Evolutionary conservation across 805 yeast species (phyloP).

Genomic region (Myxozyma monticola): DNA sequence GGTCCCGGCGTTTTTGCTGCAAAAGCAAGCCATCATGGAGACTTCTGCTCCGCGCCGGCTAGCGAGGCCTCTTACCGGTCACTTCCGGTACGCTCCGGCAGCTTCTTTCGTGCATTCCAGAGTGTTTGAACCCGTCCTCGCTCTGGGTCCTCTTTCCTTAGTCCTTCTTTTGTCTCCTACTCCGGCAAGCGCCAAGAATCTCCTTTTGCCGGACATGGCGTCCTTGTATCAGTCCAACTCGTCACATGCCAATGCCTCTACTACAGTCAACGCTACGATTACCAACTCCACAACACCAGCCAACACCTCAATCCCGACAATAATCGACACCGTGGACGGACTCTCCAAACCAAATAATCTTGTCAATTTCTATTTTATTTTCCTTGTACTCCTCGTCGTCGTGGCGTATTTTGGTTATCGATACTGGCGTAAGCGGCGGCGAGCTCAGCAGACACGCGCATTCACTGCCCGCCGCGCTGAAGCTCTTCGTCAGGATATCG

Average conservation of each 20-base stretch:
- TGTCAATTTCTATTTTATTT: constrained; percentile 25
- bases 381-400: constrained; percentile 17
- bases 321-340: constrained; percentile 14
- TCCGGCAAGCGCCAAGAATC: constrained; percentile 3
- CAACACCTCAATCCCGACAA: not conserved
- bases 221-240: not conserved
- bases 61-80: no score
- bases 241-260: not conserved
- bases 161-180: not conserved
- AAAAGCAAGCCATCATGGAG: no score
- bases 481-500: constrained; percentile 25
- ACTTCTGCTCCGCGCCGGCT: no score
- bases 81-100: not conserved
- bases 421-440: constrained; percentile 16
- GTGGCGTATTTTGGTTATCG: constrained; percentile 21
- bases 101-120: not conserved
- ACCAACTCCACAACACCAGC: constrained; percentile 9
- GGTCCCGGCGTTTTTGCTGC: no score
- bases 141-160: no score
- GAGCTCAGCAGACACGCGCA: not conserved
- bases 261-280: constrained; percentile 3
- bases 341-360: constrained; percentile 23
- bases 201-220: constrained; percentile 7
- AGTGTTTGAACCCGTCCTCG: not conserved
- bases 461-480: constrained; percentile 5